These are phyloP conservation scores for Aspergillus udagawae DNA, from an alignment of 2,329 filamentous ascomycete genomes.

Conservation along the genomic window DNA sequence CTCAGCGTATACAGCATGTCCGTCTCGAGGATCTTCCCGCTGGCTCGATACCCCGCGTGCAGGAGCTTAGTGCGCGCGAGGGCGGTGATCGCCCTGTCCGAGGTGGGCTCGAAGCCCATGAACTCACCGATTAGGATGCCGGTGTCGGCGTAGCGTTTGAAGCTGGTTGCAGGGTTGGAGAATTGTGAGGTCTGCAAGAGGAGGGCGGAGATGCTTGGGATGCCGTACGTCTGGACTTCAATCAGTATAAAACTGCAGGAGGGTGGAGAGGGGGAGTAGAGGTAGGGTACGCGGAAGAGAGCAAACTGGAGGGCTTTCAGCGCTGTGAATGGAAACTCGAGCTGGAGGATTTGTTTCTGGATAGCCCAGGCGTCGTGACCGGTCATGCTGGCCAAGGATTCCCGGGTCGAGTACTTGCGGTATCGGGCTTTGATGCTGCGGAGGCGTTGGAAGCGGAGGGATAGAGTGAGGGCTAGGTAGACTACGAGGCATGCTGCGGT, in stretches of 20 bases:
- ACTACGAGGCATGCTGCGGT: slow-evolving; percentile 2
- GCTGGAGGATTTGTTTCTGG: slow-evolving; percentile 41
- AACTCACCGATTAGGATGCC: slow-evolving; percentile 48
- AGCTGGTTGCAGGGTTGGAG: slow-evolving; percentile 40
- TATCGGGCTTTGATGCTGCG: slow-evolving; percentile 37
- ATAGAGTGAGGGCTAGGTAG: slow-evolving; percentile 22
- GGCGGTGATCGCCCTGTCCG: slow-evolving; percentile 46
- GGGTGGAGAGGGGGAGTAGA: slow-evolving; percentile 30
- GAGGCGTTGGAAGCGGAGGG: slow-evolving; percentile 27
- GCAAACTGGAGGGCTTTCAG: slow-evolving; percentile 55
- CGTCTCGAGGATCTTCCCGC: slow-evolving; percentile 57
- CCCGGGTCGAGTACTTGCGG: slow-evolving; percentile 40
- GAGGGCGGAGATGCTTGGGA: slow-evolving; percentile 51
- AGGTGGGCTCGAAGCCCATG: slow-evolving; percentile 40
- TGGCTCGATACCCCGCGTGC: slow-evolving; percentile 54
- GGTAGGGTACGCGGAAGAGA: slow-evolving; percentile 50
- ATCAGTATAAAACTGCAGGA: slow-evolving; percentile 22
- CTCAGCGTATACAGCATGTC: slow-evolving; percentile 64
- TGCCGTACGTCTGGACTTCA: slow-evolving; percentile 49
- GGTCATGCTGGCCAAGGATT: slow-evolving; percentile 51
- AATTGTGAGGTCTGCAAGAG: slow-evolving; percentile 51
- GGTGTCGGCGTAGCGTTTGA: slow-evolving; percentile 54
- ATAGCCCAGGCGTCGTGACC: slow-evolving; percentile 52
- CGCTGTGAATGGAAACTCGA: slow-evolving; percentile 55
- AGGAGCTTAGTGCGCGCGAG: slow-evolving; percentile 63